Conservation (phyloP, 306 rosid species). For the Vicia villosa region DNA sequence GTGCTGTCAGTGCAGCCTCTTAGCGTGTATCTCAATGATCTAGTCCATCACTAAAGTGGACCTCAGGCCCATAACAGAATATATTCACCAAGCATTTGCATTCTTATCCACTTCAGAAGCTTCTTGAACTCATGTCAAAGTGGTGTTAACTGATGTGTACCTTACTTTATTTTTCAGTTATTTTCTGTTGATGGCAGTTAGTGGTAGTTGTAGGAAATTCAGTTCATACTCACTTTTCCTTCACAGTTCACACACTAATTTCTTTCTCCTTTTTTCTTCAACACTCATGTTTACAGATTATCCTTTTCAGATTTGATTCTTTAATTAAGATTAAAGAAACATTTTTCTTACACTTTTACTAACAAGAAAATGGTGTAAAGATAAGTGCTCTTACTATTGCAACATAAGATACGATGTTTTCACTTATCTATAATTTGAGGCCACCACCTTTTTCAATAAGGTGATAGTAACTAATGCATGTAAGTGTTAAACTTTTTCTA, state of each 20-base stretch:
- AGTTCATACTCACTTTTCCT: neutral
- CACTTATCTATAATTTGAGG: neutral
- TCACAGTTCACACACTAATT: neutral
- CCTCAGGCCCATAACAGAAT: neutral
- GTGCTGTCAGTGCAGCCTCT: neutral
- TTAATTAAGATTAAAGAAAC: neutral
- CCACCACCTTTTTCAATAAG: neutral
- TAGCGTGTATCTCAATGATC: neutral
- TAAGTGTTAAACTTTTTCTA: neutral
- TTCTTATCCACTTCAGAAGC: neutral
- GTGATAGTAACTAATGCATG: conserved; percentile 2
- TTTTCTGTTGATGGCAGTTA: neutral
- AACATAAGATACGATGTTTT: conserved; percentile 1
- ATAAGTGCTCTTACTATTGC: conserved; percentile 3
- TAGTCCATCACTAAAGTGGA: neutral
- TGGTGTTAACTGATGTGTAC: neutral
- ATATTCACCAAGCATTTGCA: neutral
- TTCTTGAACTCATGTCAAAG: neutral
- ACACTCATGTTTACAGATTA: neutral
- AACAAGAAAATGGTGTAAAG: neutral
- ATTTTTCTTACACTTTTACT: neutral
- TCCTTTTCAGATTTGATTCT: neutral
- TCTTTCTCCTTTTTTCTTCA: conserved; percentile 1
- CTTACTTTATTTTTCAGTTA: neutral
- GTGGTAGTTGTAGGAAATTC: neutral